Base-by-base conservation (phyloP, 768 basidiomycete species). In the Suillus discolor region DNA sequence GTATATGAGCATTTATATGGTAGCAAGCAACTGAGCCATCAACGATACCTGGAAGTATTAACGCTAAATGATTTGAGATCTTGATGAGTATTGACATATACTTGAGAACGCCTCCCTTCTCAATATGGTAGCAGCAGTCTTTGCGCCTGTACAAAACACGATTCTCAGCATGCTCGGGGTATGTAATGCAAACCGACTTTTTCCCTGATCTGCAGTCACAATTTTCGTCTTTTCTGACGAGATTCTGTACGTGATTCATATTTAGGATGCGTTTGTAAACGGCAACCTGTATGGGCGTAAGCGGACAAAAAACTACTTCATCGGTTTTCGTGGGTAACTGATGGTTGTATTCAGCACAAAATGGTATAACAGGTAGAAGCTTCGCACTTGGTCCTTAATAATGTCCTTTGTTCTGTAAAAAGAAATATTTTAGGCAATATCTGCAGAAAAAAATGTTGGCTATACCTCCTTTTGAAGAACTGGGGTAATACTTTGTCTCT, bases 291-390 rank as follows among this genome's bases (percentile, higher is more conserved):
- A 78, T 82, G 0, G 79, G 65, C 0, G 92, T 92, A 59, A 99
- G 79, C 18, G 95, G 96, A 72, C 97, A 99, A 71, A 98, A 97
- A 6, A 97, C 94, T 16, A 98, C 92, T 72, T 94, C 82, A 69
- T 99, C 97, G 0, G 84, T 84, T 80, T 99, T 99, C 67, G 83
- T 82, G 1, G 97, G 97, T 3, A 99, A 82, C 91, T 96, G 70
- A 3, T 45, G 16, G 55, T 67, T 7, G 15, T 25, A 20, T 66
- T 23, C 42, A 23, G 61, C 28, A 41, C 1, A 25, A 39, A 12
- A 36, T 12, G 3, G 28, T 47, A 42, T 34, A 44, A n/a, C 28
- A 2, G 2, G 28, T 28, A 16, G 54, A 51, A 6, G n/a, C 36
- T 31, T 53, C 62, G 34, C 69, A 87, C 90, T 78, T 90, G 91